Evolutionary conservation across 2,329 filamentous ascomycete genomes (phyloP).

Genomic region (Aspergillus terreus): DNA sequence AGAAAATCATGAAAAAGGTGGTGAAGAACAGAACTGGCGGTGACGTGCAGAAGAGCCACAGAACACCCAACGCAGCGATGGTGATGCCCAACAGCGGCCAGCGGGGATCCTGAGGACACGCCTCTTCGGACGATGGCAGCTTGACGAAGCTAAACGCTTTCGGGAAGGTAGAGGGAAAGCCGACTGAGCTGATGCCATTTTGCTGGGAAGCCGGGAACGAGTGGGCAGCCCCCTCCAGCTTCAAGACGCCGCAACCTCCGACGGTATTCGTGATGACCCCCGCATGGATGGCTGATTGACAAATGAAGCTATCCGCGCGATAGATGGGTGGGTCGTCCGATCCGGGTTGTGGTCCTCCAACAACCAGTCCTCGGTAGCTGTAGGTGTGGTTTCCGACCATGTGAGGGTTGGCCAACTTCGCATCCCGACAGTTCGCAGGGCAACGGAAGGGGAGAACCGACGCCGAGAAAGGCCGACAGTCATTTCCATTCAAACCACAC

Average conservation of each 20-base stretch:
- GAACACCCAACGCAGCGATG: slow-evolving; percentile 68
- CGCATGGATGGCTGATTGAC: slow-evolving; percentile 77
- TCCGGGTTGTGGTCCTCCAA: slow-evolving; percentile 46
- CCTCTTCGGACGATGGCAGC: slow-evolving; percentile 50
- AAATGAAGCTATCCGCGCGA: slow-evolving; percentile 85
- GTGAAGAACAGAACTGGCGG: slow-evolving; percentile 81
- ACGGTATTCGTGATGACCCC: slow-evolving; percentile 67
- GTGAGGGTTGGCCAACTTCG: slow-evolving; percentile 48
- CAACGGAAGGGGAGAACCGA: slow-evolving; percentile 54
- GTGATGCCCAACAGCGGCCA: slow-evolving; percentile 84
- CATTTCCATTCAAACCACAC: slow-evolving; percentile 54
- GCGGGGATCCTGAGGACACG: slow-evolving; percentile 70
- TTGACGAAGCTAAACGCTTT: slow-evolving; percentile 76
- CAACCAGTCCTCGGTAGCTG: slow-evolving; percentile 50
- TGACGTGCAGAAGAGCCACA: slow-evolving; percentile 79
- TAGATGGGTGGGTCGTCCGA: slow-evolving; percentile 58
- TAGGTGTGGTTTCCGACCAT: slow-evolving; percentile 50
- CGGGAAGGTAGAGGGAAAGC: slow-evolving; percentile 86
- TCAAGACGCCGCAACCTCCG: slow-evolving; percentile 79
- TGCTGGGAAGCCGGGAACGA: slow-evolving; percentile 61
- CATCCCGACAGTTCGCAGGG: slow-evolving; percentile 50
- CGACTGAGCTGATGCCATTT: slow-evolving; percentile 73
- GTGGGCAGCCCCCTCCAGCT: slow-evolving; percentile 64
- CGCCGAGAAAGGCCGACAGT: slow-evolving; percentile 53
- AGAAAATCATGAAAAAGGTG: slow-evolving; percentile 77